A percentile compares a stretch with the other conserved stretches of the same genome.
phyloP scores from a whole-genome alignment of 23 red algal species.

The Cyanidiococcus yangmingshanensis region DNA sequence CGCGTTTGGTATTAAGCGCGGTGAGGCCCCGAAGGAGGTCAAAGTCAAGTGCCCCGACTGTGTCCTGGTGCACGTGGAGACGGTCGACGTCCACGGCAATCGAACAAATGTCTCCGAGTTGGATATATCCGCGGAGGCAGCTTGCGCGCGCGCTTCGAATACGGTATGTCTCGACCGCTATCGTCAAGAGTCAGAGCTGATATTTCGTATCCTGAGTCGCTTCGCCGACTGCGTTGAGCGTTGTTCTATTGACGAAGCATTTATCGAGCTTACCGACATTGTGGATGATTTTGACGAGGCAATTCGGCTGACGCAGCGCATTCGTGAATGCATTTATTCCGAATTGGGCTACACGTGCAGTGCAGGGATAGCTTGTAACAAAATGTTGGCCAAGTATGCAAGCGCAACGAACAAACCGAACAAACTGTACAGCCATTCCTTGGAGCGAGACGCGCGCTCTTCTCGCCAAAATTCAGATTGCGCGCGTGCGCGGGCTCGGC shows the following conservation, averaged over 20 bases:
- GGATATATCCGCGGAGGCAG: not conserved
- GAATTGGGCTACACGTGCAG: slow-evolving; percentile 50
- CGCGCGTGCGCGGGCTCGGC: slow-evolving; percentile 56
- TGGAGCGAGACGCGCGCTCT: slow-evolving; percentile 30
- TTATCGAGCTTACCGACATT: slow-evolving; percentile 59
- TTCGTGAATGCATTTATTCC: slow-evolving; percentile 28
- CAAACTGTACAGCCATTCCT: slow-evolving; percentile 58
- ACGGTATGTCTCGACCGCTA: slow-evolving; percentile 63
- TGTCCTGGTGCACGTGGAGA: slow-evolving; percentile 81
- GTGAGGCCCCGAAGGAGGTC: slow-evolving; percentile 43
- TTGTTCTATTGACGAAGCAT: slow-evolving; percentile 84
- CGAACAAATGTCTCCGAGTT: not conserved
- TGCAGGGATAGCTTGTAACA: slow-evolving; percentile 72
- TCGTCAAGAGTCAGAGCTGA: slow-evolving; percentile 45
- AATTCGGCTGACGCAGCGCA: slow-evolving; percentile 29
- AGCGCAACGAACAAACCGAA: slow-evolving; percentile 77
- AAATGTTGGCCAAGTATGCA: slow-evolving; percentile 86
- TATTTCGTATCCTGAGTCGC: slow-evolving; percentile 44
- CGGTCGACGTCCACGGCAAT: slow-evolving; percentile 23
- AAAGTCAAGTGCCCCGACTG: slow-evolving; percentile 23
- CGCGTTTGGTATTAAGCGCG: slow-evolving; percentile 48
- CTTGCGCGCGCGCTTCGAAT: not conserved
- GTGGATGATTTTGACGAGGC: slow-evolving; percentile 51
- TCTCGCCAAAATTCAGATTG: slow-evolving; percentile 35
- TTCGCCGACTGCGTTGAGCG: slow-evolving; percentile 39